phyloP scores from a whole-genome alignment of 176 grass and related monocot genomes.

The Carex parvula region DNA sequence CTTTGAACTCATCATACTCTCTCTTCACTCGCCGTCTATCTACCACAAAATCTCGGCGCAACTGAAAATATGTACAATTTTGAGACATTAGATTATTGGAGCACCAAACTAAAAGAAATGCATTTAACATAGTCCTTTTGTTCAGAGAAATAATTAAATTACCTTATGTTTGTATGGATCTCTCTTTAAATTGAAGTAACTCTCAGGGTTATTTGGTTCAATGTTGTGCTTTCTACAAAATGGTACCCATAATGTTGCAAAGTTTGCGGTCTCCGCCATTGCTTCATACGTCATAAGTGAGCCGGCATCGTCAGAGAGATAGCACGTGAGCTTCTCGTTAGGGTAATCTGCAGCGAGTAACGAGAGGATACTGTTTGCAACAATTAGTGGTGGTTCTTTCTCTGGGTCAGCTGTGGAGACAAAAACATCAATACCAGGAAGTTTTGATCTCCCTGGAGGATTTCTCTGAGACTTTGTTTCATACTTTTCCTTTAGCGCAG shows the following conservation, averaged over 20 bases:
- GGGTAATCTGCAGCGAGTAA: constrained; percentile 4
- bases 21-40: constrained; percentile 27
- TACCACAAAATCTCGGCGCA: constrained; percentile 13
- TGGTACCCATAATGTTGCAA: constrained; percentile 4
- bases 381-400: constrained; percentile 18
- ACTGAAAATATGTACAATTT: not conserved
- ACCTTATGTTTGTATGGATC: constrained; percentile 20
- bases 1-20: constrained; percentile 29
- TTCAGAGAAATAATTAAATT: not conserved
- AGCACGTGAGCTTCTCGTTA: constrained; percentile 1
- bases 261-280: constrained; percentile 17
- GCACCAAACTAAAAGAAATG: not conserved
- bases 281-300: constrained; percentile 9
- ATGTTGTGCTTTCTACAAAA: constrained; percentile 22
- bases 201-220: constrained; percentile 15
- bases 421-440: constrained; percentile 11
- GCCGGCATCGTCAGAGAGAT: constrained; percentile 6
- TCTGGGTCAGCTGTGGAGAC: constrained; percentile 1
- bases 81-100: not conserved
- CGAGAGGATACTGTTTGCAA: constrained; percentile 15
- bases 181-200: constrained; percentile 25
- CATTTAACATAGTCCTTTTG: not conserved
- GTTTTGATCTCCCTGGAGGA: constrained; percentile 8
- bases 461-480: constrained; percentile 11
- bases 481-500: constrained; percentile 12